These are phyloP conservation scores for Viola odorata DNA, from an alignment of 345 rosid genomes.

Conservation along the genomic window DNA sequence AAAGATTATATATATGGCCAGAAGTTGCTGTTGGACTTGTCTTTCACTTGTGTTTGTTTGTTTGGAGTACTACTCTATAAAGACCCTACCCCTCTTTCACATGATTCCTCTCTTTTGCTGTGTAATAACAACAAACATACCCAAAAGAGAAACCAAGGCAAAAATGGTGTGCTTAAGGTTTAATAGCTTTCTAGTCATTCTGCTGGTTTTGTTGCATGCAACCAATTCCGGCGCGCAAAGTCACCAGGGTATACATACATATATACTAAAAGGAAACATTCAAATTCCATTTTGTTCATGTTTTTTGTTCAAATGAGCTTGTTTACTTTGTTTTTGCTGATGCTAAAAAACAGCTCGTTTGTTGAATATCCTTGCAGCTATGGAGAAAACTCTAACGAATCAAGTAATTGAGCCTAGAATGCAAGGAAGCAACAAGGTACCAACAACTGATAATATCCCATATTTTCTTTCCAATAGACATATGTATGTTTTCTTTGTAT, in stretches of 20 bases:
- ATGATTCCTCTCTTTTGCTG: slow-evolving; percentile 18
- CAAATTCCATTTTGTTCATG: not conserved
- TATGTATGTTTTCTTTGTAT: not conserved
- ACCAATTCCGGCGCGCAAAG: slow-evolving; percentile 12
- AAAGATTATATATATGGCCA: too few relatives aligned
- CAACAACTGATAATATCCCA: not conserved
- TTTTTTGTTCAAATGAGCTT: not conserved
- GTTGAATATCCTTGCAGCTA: slow-evolving; percentile 13
- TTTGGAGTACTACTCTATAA: slow-evolving; percentile 19
- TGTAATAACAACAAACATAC: slow-evolving; percentile 7
- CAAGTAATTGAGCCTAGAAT: slow-evolving; percentile 1
- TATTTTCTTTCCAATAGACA: not conserved
- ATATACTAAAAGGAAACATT: too few relatives aligned
- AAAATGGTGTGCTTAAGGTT: slow-evolving; percentile 29
- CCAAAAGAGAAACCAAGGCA: slow-evolving; percentile 8
- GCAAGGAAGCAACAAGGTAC: not conserved
- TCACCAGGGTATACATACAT: slow-evolving; percentile 25
- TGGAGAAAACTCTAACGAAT: not conserved
- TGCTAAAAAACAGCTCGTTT: not conserved
- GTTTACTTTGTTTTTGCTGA: not conserved
- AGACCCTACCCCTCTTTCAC: slow-evolving; percentile 17
- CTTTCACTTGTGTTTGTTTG: slow-evolving; percentile 30
- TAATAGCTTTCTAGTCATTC: slow-evolving; percentile 18
- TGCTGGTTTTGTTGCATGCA: slow-evolving; percentile 23
- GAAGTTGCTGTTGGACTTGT: slow-evolving; percentile 1